Base-by-base conservation (phyloP, 202 grass and related monocot genomes). In the Setaria viridis region DNA sequence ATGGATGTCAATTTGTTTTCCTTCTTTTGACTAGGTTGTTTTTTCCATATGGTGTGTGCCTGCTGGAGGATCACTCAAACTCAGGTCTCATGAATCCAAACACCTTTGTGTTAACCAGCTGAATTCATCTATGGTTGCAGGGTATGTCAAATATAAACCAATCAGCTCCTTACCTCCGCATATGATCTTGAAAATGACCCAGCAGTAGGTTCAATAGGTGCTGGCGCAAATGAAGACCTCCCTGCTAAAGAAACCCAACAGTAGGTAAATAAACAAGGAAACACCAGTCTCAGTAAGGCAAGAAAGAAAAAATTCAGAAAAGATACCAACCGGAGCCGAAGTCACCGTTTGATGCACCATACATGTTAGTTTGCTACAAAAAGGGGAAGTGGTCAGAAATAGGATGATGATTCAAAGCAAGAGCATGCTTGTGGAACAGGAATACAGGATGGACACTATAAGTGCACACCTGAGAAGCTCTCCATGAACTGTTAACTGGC, bases 401-500 rank as follows among this genome's bases (percentile, higher is more conserved):
- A 51, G 65, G 35, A 67, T 14, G 57, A 10, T 41, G 37, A 39
- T 49, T 25, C 63, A 78, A 69, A 68, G 54, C 54, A 50, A 51
- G 35, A 71, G 4, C 12, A 82, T 17, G 20, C 49, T 25, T 37
- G 30, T 29, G 14, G 9, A 77, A 63, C 2, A 76, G 29, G 51
- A 81, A 69, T 69, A 55, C 13, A 4, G 1, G 46, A 70, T 72
- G 55, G 67, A 47, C 34, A 76, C 30, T 34, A 20, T 8, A 69
- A 57, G 54, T 81, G 65, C 85, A 84, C 47, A 95, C 93, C 93
- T 95, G 88, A 85, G 89, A 53, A 49, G 74, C 57, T 64, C 87
- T 91, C 93, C 93, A 95, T 86, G 85, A 80, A 84, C 41, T 86
- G 79, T 85, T 95, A 75, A 85, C 81, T 68, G 84, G 45, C 4